Evolutionary conservation across 2,329 filamentous ascomycete species (phyloP).

Genomic region (Monilinia laxa): DNA sequence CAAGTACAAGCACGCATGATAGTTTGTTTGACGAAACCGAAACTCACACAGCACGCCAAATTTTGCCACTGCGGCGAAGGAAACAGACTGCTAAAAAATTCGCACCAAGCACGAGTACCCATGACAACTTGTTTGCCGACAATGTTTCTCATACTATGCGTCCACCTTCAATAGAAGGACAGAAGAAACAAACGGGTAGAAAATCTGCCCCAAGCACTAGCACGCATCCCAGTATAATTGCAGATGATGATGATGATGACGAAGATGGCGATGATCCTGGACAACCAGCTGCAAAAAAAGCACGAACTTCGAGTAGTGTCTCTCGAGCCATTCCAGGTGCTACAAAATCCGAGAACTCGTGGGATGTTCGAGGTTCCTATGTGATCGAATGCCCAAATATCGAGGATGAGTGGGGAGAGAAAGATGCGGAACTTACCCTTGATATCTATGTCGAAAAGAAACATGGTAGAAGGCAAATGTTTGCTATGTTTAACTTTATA

Average conservation of each 20-base stretch:
- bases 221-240: not conserved
- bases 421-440: conserved; percentile 19
- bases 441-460: conserved; percentile 26
- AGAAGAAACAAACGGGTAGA: conserved; percentile 22
- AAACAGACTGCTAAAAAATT: conserved; percentile 24
- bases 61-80: conserved; percentile 12
- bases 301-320: not conserved
- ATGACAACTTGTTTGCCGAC: not conserved
- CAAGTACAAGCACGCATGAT: conserved; percentile 10
- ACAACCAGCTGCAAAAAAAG: not conserved
- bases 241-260: not conserved
- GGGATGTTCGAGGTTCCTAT: conserved; percentile 28
- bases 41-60: not conserved
- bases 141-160: not conserved
- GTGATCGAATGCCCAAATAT: conserved; percentile 24
- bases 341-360: conserved; percentile 4
- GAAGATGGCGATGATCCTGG: not conserved
- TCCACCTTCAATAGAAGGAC: not conserved
- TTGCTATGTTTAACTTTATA: conserved; percentile 28
- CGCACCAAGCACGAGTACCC: not conserved
- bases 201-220: conserved; percentile 11
- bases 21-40: conserved; percentile 8
- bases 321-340: not conserved
- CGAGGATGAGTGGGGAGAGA: conserved; percentile 23
- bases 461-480: conserved; percentile 27